phyloP scores from a whole-genome alignment of 2,329 filamentous ascomycete genomes.

The Arthrobotrys entomopaga region DNA sequence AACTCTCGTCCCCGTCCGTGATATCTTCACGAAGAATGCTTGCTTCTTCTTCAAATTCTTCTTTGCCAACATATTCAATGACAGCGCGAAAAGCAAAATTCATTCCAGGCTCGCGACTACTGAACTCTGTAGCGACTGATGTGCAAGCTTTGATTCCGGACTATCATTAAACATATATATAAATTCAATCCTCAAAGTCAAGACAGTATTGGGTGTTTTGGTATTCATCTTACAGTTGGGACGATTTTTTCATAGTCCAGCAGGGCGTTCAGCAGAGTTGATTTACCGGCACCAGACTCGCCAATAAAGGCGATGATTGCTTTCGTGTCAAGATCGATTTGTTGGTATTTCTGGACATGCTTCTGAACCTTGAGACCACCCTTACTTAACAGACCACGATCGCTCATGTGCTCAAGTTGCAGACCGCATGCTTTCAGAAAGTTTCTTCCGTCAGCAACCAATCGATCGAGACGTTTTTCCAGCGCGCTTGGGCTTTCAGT shows the following conservation, averaged over 20 bases:
- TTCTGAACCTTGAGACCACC: slow-evolving; percentile 29
- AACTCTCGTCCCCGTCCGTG: neutral
- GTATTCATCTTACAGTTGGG: slow-evolving; percentile 23
- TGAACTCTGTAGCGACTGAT: slow-evolving; percentile 43
- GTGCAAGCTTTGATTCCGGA: slow-evolving; percentile 46
- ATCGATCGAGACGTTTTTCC: slow-evolving; percentile 12
- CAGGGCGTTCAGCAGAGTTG: slow-evolving; percentile 33
- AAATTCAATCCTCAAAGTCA: neutral
- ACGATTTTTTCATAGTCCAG: slow-evolving; percentile 46
- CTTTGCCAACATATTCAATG: slow-evolving; percentile 29
- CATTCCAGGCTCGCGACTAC: slow-evolving; percentile 18
- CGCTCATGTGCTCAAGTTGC: slow-evolving; percentile 28
- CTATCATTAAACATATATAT: neutral
- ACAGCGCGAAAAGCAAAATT: slow-evolving; percentile 21
- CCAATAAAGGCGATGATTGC: slow-evolving; percentile 44
- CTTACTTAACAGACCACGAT: slow-evolving; percentile 29
- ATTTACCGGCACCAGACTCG: slow-evolving; percentile 45
- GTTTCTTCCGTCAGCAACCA: slow-evolving; percentile 6
- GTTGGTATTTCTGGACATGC: slow-evolving; percentile 29
- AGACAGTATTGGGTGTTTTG: no score
- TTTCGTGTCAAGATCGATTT: slow-evolving; percentile 9
- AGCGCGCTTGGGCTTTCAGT: neutral
- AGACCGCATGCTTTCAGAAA: slow-evolving; percentile 23
- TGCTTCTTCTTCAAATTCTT: slow-evolving; percentile 45
- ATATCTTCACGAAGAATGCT: slow-evolving; percentile 35